Base-by-base conservation (phyloP, 2,329 filamentous ascomycete genomes). In the Aspergillus texensis region DNA sequence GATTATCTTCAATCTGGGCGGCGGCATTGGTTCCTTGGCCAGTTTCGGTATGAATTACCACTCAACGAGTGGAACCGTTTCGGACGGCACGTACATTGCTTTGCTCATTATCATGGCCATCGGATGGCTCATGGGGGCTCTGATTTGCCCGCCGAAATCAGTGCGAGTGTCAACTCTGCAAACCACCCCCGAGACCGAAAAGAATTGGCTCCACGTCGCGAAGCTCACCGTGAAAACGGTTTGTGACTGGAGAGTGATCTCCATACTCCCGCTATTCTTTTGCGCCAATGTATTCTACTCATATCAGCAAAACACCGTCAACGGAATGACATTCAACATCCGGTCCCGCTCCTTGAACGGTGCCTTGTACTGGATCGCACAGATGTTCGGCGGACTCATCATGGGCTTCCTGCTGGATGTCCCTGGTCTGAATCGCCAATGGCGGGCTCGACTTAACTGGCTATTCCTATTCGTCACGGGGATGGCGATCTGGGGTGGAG, bases 401-500 rank as follows among this genome's bases (percentile, higher is more conserved):
- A 83, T 76, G 59, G 73, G 74, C 5, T 58, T 70, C 5, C 61
- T 75, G 6, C 72, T 76, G 1, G 84, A 86, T 59, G 66, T 81
- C 6, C 73, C 77, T 1, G 74, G 72, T 36, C 66, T 86, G 12
- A 78, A 74, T 45, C 81, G 84, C 9, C 79, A 75, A 3, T 75
- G 74, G 14, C 83, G 84, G 12, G 84, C 84, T 26, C 77, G 79
- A 21, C 67, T 81, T 11, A 83, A 80, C 19, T 84, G 84, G 77
- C 70, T 67, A 9, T 71, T 81, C 46, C 75, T 86, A 36, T 80
- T 86, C 32, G 73, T 79, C 3, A 79, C 81, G 5, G 83, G 82
- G 1, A 84, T 86, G 81, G 78, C 68, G n/a, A 82, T 85, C 65
- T 86, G 84, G 84, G 84, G 84, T 32, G 84, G 83, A 28, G 89